phyloP scores from a whole-genome alignment of 225 moss, liverwort and hornwort species.

The Bryum argenteum region DNA sequence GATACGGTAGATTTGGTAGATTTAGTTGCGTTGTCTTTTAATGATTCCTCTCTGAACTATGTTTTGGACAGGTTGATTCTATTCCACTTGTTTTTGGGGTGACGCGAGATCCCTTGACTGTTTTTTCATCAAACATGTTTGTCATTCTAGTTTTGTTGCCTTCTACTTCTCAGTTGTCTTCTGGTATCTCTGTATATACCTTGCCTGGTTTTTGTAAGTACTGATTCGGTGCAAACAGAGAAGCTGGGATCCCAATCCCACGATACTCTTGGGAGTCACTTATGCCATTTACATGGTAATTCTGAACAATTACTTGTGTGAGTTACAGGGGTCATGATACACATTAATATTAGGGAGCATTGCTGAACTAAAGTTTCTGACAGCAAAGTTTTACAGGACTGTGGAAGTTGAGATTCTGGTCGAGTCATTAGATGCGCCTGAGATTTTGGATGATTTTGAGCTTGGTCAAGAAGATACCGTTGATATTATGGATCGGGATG shows the following conservation, averaged over 20 bases:
- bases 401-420: slow-evolving; percentile 97
- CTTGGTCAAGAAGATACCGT: slow-evolving; percentile 80
- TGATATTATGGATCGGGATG: slow-evolving; percentile 82
- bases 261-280: slow-evolving; percentile 1
- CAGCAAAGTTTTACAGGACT: slow-evolving; percentile 58
- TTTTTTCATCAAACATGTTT: slow-evolving; percentile 92
- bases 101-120: slow-evolving; percentile 81
- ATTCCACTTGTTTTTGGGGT: slow-evolving; percentile 98
- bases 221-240: slow-evolving; percentile 9
- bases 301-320: slow-evolving; percentile 23
- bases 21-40: too few relatives aligned
- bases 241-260: slow-evolving; percentile 13
- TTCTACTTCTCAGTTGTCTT: slow-evolving; percentile 3
- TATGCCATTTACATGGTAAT: slow-evolving; percentile 11
- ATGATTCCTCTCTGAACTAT: slow-evolving; percentile 12
- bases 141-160: slow-evolving; percentile 78
- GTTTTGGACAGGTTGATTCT: slow-evolving; percentile 80
- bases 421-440: slow-evolving; percentile 86
- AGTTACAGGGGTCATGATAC: slow-evolving; percentile 81
- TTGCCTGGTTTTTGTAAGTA: slow-evolving; percentile 25
- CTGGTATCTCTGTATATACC: neutral
- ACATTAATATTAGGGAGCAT: slow-evolving; percentile 90
- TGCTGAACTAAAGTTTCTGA: slow-evolving; percentile 54
- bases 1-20: slow-evolving; percentile 6
- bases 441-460: slow-evolving; percentile 92